Base-by-base conservation (phyloP, 108 stramenopile genomes). In the Schizochytrium sp. region DNA sequence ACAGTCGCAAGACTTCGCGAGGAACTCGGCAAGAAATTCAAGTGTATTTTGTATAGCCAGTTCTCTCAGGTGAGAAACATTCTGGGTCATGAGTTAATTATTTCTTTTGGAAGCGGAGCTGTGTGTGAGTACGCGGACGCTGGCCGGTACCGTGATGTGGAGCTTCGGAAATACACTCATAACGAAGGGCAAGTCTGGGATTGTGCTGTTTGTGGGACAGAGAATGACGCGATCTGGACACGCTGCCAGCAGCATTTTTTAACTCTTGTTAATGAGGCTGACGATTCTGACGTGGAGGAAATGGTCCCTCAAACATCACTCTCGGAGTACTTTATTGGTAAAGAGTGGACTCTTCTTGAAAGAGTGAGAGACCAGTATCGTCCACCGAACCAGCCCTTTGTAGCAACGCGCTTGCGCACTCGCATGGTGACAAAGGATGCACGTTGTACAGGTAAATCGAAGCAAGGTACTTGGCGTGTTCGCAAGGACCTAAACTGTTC, bases 91-190 rank as follows among this genome's bases (percentile, higher is more conserved):
- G 76, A 83, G 76, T 40, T 83, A 8, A 83, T 83, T 40, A 49
- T 55, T 38, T 55, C 47, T 7, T 83, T 83, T 42, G 76, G 76
- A 5, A 38, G 28, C 8, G 53, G 40, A n/a, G 47, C 76, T 10
- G 53, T 83, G 8, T 49, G 50, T 38, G 76, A 83, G 76, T 83
- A 55, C 28, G 47, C 47, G 47, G 64, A 69, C 64, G 64, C 64
- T 15, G 76, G 76, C 10, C 76, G 76, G 10, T 53, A 83, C 50
- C 47, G 53, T 5, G 76, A 83, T 53, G 47, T 50, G 3, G 76
- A 83, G 76, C 76, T 83, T 13, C 47, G 50, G 5, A 83, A 83
- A 53, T 83, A 55, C 55, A 83, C 76, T 47, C 47, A 83, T 10
- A 55, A 3, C 15, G 50, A 55, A 28, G 3, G 47, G 38, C 47